These are phyloP conservation scores for Fusarium albidum DNA, from an alignment of 2,329 filamentous ascomycete genomes.

Conservation along the genomic window DNA sequence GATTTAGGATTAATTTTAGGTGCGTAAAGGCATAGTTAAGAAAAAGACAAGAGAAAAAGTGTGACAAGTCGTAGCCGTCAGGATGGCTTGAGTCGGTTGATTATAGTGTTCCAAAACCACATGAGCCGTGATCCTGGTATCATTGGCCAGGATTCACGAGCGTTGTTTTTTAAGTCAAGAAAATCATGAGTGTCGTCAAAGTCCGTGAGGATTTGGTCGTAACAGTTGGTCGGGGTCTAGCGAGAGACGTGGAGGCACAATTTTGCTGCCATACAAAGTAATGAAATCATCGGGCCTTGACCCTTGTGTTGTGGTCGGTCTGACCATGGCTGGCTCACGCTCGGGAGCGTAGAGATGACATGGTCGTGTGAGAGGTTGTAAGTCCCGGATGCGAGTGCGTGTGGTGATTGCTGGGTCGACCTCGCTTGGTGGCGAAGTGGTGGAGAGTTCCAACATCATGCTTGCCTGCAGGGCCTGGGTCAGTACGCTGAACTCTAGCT, in stretches of 20 bases:
- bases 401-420: slow-evolving; percentile 49
- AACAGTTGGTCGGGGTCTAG: slow-evolving; percentile 27
- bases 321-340: slow-evolving; percentile 36
- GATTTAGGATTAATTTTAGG: slow-evolving; percentile 24
- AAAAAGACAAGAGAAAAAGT: slow-evolving; percentile 23
- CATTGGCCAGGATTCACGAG: slow-evolving; percentile 23
- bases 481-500: slow-evolving; percentile 34
- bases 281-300: slow-evolving; percentile 13
- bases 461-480: slow-evolving; percentile 62
- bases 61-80: slow-evolving; percentile 36
- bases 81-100: slow-evolving; percentile 30
- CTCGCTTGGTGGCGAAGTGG: slow-evolving; percentile 55
- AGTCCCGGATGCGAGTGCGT: slow-evolving; percentile 48
- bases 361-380: slow-evolving; percentile 46
- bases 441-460: slow-evolving; percentile 74
- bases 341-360: slow-evolving; percentile 48
- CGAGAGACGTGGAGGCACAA: slow-evolving; percentile 16
- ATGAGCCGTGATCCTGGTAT: slow-evolving; percentile 26
- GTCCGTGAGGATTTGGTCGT: slow-evolving; percentile 42
- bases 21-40: slow-evolving; percentile 26
- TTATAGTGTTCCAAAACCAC: slow-evolving; percentile 34
- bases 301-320: slow-evolving; percentile 10
- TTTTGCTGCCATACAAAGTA: slow-evolving; percentile 16
- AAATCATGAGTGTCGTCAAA: slow-evolving; percentile 44
- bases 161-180: slow-evolving; percentile 21